Evolutionary conservation across 306 rosid species (phyloP).

Genomic region (Hippophae rhamnoides): DNA sequence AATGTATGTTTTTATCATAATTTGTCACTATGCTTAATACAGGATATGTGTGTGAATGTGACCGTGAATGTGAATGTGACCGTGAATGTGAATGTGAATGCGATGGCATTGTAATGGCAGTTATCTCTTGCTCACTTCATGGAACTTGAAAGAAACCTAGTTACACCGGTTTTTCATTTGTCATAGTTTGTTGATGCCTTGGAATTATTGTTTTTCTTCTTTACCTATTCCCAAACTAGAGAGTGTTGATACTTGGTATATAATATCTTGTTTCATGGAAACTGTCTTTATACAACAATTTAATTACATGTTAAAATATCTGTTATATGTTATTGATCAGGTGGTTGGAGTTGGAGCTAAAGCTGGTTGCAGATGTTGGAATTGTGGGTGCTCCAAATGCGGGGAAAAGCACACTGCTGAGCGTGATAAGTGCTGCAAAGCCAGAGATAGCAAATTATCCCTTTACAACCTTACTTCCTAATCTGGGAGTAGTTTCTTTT

Average conservation of each 20-base stretch:
- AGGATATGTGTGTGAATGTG: too few species aligned
- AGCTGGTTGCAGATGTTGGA: slow-evolving; percentile 97
- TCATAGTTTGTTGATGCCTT: background rate
- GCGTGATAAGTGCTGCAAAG: slow-evolving; percentile 92
- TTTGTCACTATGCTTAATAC: too few species aligned
- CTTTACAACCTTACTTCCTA: slow-evolving; percentile 90
- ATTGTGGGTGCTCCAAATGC: slow-evolving; percentile 96
- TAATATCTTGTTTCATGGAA: background rate
- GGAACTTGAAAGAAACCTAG: too few species aligned
- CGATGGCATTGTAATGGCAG: too few species aligned
- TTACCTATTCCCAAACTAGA: background rate
- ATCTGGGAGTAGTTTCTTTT: slow-evolving; percentile 90
- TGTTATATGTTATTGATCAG: slow-evolving; percentile 34
- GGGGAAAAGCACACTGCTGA: slow-evolving; percentile 90
- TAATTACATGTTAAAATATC: background rate
- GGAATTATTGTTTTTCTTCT: background rate
- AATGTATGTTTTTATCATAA: too few species aligned
- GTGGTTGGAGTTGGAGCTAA: slow-evolving; percentile 95
- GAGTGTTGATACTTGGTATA: background rate
- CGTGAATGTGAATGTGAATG: too few species aligned
- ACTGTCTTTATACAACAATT: slow-evolving; percentile 9
- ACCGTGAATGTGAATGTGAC: too few species aligned
- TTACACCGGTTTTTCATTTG: too few species aligned
- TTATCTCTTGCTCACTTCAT: too few species aligned
- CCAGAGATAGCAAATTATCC: slow-evolving; percentile 89